Percentiles rank a stretch among this genome's conserved stretches.
Evolutionary conservation across 176 grass and related monocot species (phyloP).

Genomic region (Echinochloa phyllopogon): DNA sequence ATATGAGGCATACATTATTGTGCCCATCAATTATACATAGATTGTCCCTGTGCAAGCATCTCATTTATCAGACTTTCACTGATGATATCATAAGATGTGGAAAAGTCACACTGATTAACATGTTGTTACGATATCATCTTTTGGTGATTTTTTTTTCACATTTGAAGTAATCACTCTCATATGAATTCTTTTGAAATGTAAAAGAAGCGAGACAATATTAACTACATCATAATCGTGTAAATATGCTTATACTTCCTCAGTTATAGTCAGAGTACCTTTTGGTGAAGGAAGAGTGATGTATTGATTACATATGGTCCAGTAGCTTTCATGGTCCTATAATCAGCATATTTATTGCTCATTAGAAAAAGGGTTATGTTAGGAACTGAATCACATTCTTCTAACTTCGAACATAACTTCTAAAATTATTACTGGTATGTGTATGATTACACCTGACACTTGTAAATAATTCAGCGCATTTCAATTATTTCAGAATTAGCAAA

Average conservation of each 20-base stretch:
- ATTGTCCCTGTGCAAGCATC: background rate
- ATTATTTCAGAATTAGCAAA: constrained; percentile 64
- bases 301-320: background rate
- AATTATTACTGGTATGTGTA: constrained; percentile 8
- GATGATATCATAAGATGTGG: background rate
- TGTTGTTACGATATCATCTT: background rate
- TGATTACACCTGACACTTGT: background rate
- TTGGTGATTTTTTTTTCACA: background rate
- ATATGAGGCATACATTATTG: background rate
- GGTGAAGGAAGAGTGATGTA: background rate
- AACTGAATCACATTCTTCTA: background rate
- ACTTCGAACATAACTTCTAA: background rate
- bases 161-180: background rate
- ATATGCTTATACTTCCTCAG: background rate
- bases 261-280: background rate
- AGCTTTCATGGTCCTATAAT: constrained; percentile 8
- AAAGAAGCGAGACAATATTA: background rate
- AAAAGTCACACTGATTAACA: background rate
- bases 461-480: constrained; percentile 16
- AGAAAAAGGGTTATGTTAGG: background rate
- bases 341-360: constrained; percentile 10
- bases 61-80: background rate
- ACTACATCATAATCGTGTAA: background rate
- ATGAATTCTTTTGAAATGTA: background rate
- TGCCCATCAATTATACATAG: background rate